phyloP scores from a whole-genome alignment of 1,284 basidiomycete species.

The Somion occarium region DNA sequence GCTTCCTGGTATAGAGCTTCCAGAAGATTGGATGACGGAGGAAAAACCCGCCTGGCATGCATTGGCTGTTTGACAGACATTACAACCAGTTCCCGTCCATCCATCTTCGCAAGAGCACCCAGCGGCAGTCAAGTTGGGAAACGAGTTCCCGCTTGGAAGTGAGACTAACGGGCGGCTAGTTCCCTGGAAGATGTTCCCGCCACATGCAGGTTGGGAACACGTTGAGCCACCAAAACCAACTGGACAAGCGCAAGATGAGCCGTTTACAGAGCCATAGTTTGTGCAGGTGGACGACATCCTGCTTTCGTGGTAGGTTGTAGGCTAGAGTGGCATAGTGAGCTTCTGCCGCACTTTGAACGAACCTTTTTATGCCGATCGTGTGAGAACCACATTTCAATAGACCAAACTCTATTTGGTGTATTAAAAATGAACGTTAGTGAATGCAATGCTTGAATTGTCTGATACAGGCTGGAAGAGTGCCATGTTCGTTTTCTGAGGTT shows the following conservation, averaged over 20 bases:
- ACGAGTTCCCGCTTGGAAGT: slow-evolving; percentile 33
- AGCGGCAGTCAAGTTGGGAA: slow-evolving; percentile 58
- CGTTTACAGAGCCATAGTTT: slow-evolving; percentile 61
- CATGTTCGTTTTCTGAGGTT: too few species aligned
- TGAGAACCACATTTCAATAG: too few species aligned
- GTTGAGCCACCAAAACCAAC: slow-evolving; percentile 69
- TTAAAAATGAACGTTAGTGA: too few species aligned
- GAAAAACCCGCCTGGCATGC: slow-evolving; percentile 59
- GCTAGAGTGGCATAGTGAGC: too few species aligned
- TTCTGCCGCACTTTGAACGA: too few species aligned
- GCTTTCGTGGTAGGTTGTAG: too few species aligned
- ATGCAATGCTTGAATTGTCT: too few species aligned
- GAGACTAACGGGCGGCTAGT: slow-evolving; percentile 43
- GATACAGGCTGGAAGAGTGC: too few species aligned
- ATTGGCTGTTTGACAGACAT: slow-evolving; percentile 59
- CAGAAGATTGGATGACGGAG: slow-evolving; percentile 25
- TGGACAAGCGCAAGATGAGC: slow-evolving; percentile 66
- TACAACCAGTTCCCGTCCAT: slow-evolving; percentile 77
- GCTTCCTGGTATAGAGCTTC: slow-evolving; percentile 13
- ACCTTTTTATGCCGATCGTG: too few species aligned
- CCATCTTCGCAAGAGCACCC: slow-evolving; percentile 64
- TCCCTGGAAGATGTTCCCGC: slow-evolving; percentile 76
- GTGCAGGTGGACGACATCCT: slow-evolving; percentile 41
- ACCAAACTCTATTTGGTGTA: too few species aligned
- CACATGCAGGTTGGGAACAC: slow-evolving; percentile 71